Conservation (phyloP, 345 rosid species). For the Eucalyptus viminalis region DNA sequence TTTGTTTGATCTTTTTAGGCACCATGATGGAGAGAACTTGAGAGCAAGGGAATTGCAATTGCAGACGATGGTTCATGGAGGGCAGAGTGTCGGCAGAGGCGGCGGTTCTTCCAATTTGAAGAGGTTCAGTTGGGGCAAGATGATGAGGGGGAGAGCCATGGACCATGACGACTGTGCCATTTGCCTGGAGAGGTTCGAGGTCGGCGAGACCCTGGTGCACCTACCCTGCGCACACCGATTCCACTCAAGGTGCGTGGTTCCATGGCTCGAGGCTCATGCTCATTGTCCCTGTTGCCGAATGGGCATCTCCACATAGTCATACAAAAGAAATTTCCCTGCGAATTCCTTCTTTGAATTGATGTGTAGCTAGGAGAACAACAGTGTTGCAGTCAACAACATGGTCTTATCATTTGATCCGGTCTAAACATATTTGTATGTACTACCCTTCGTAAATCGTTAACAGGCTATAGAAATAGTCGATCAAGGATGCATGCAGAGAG, state of each 20-base stretch:
- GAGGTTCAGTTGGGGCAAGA: constrained; percentile 36
- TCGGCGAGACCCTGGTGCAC: constrained; percentile 35
- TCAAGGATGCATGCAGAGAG: neutral
- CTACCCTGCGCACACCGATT: constrained; percentile 62
- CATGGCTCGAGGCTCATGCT: constrained; percentile 50
- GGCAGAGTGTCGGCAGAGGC: constrained; percentile 9
- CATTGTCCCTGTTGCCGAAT: constrained; percentile 73
- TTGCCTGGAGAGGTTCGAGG: constrained; percentile 53
- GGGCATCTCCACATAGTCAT: neutral
- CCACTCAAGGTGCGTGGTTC: constrained; percentile 48
- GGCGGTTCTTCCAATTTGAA: neutral
- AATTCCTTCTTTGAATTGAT: neutral
- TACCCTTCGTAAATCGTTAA: neutral
- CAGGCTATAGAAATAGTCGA: neutral
- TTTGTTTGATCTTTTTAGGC: neutral
- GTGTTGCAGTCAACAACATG: neutral
- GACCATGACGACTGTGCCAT: constrained; percentile 63
- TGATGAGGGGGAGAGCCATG: constrained; percentile 24
- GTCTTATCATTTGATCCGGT: neutral
- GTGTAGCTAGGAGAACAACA: neutral
- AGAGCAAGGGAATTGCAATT: neutral
- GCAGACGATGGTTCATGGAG: neutral
- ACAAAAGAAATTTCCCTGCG: neutral
- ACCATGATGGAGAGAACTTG: neutral
- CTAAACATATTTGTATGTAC: neutral